These are phyloP conservation scores for Chlorella sp. DNA, from an alignment of 139 green algal species.

Conservation along the genomic window DNA sequence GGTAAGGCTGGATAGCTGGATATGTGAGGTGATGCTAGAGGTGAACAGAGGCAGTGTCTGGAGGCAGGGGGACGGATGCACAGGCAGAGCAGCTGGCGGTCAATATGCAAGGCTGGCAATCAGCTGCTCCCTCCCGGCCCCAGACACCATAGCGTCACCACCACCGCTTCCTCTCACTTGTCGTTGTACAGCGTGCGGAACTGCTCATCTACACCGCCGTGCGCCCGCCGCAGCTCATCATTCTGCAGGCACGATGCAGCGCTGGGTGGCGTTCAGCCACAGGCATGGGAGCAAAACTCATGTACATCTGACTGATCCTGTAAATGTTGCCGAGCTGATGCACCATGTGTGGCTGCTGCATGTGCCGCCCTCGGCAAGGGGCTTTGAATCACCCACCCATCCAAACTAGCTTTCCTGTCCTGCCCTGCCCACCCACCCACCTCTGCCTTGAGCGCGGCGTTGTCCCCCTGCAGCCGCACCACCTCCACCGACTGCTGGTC, in stretches of 20 bases:
- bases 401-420: neutral
- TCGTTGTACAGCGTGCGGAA: slow-evolving; percentile 43
- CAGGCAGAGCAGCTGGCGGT: too few relatives aligned
- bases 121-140: neutral
- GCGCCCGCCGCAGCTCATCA: slow-evolving; percentile 6
- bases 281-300: too few relatives aligned
- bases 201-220: slow-evolving; percentile 1
- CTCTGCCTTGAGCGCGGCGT: slow-evolving; percentile 33
- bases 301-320: neutral
- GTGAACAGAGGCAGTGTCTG: too few relatives aligned
- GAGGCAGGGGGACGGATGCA: too few relatives aligned
- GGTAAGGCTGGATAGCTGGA: too few relatives aligned
- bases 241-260: neutral
- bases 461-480: slow-evolving; percentile 32
- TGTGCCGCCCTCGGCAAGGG: neutral
- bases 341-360: neutral
- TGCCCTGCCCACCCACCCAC: neutral
- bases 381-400: neutral
- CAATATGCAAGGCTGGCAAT: too few relatives aligned
- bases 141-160: neutral
- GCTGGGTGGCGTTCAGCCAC: neutral
- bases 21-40: neutral
- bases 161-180: neutral
- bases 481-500: slow-evolving; percentile 36
- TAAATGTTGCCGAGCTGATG: neutral